A percentile compares a stretch with the other conserved stretches of the same genome.
These are phyloP conservation scores for Eutrema heterophyllum DNA, from an alignment of 345 rosid genomes.

Conservation along the genomic window DNA sequence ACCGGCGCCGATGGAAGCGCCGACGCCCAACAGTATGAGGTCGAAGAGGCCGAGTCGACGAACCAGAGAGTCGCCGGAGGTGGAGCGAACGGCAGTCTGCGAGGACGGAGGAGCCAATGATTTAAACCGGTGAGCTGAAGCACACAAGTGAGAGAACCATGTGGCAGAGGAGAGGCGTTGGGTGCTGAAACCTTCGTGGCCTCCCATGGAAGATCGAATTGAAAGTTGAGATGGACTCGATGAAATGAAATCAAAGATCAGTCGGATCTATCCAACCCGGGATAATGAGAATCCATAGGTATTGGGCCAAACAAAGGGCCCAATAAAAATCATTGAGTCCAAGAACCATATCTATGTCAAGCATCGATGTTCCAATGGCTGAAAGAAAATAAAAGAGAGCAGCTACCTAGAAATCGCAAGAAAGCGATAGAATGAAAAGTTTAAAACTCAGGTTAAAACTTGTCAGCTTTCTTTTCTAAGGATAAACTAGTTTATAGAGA, in stretches of 20 bases:
- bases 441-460: background rate
- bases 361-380: background rate
- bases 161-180: constrained; percentile 39
- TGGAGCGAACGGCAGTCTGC: constrained; percentile 28
- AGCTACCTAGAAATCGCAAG: too few species aligned
- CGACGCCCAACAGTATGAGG: constrained; percentile 78
- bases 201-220: constrained; percentile 27
- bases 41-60: constrained; percentile 86
- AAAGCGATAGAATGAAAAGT: too few species aligned
- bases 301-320: background rate
- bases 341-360: background rate
- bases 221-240: background rate
- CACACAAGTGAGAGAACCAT: constrained; percentile 53
- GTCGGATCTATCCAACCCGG: background rate
- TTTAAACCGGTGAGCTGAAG: constrained; percentile 71
- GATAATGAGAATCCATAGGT: background rate
- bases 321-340: background rate
- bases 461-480: background rate
- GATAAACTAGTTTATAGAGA: background rate
- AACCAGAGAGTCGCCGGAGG: constrained; percentile 48
- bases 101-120: constrained; percentile 33
- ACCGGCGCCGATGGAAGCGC: constrained; percentile 95
- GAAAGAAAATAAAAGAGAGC: too few species aligned
- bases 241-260: background rate
- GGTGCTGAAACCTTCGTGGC: constrained; percentile 22